Evolutionary conservation across 208 protist genomes (phyloP).

Genomic region (Acanthamoeba rhysodes): DNA sequence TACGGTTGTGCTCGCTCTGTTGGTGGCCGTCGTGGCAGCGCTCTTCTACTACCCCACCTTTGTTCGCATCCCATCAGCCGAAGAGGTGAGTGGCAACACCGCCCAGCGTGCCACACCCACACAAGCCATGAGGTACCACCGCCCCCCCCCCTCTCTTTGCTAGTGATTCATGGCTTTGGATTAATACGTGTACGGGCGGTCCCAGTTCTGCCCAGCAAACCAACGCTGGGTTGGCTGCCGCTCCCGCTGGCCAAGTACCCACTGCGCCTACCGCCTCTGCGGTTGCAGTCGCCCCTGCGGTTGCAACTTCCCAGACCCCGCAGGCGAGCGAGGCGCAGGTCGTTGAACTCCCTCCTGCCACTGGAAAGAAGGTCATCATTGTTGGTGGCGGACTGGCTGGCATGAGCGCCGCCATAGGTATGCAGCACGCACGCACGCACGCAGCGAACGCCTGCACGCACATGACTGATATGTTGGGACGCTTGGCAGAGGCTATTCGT

Average conservation of each 20-base stretch:
- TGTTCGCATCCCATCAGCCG: not conserved
- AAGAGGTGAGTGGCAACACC: not conserved
- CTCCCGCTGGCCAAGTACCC: not conserved
- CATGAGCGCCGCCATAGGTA: constrained; percentile 81
- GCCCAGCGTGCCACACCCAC: not conserved
- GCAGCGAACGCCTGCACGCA: too few species aligned
- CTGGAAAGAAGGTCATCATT: constrained; percentile 80
- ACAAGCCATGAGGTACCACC: not conserved
- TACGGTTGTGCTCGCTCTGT: constrained; percentile 2
- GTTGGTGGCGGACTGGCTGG: constrained; percentile 89
- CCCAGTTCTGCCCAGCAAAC: not conserved
- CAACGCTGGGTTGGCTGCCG: not conserved
- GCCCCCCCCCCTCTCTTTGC: not conserved
- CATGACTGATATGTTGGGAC: not conserved
- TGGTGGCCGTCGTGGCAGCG: not conserved
- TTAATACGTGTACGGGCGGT: too few species aligned
- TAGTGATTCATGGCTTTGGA: too few species aligned
- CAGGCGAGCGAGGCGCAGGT: not conserved
- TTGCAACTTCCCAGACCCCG: not conserved
- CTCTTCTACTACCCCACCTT: constrained; percentile 67
- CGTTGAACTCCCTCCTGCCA: not conserved
- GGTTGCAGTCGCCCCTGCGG: not conserved
- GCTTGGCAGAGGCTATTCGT: constrained; percentile 75
- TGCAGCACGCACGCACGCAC: not conserved
- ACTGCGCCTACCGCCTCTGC: not conserved